Evolutionary conservation across 1,284 basidiomycete species (phyloP).

Genomic region (Thecaphora thlaspeos): DNA sequence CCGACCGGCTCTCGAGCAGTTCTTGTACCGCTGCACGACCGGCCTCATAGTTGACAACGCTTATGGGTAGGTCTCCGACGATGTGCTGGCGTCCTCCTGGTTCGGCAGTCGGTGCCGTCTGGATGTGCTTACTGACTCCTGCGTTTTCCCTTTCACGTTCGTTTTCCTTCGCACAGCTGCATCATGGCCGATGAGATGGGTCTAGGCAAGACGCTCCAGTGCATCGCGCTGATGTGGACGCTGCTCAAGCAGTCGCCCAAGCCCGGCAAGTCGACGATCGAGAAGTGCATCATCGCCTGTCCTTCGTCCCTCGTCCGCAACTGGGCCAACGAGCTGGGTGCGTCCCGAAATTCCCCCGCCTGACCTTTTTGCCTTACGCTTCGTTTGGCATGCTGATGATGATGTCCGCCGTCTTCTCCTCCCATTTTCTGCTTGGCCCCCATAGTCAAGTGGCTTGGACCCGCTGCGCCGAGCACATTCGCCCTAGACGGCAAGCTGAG

Average conservation of each 20-base stretch:
- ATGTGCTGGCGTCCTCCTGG: too few species aligned
- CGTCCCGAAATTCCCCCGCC: constrained; percentile 35
- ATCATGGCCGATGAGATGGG: constrained; percentile 99
- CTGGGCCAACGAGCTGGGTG: constrained; percentile 95
- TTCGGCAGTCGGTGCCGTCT: not conserved
- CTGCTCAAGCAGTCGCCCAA: constrained; percentile 93
- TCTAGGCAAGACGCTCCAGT: constrained; percentile 82
- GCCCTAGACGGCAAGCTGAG: constrained; percentile 54
- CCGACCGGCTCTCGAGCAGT: constrained; percentile 62
- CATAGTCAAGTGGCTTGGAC: constrained; percentile 52
- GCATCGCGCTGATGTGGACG: constrained; percentile 94
- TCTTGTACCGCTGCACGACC: constrained; percentile 91
- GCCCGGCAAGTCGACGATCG: constrained; percentile 80
- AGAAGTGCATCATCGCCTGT: constrained; percentile 97
- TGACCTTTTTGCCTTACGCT: too few species aligned
- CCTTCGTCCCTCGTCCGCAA: constrained; percentile 95
- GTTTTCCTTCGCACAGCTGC: constrained; percentile 63
- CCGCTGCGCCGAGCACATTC: constrained; percentile 47
- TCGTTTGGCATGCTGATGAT: too few species aligned
- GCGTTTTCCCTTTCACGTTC: not conserved
- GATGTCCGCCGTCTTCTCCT: too few species aligned
- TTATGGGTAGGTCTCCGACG: constrained; percentile 71
- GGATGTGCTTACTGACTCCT: too few species aligned
- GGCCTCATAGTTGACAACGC: constrained; percentile 89
- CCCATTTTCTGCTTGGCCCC: not conserved